Conservation (phyloP, 75 land plant species). For the Cunninghamia lanceolata region DNA sequence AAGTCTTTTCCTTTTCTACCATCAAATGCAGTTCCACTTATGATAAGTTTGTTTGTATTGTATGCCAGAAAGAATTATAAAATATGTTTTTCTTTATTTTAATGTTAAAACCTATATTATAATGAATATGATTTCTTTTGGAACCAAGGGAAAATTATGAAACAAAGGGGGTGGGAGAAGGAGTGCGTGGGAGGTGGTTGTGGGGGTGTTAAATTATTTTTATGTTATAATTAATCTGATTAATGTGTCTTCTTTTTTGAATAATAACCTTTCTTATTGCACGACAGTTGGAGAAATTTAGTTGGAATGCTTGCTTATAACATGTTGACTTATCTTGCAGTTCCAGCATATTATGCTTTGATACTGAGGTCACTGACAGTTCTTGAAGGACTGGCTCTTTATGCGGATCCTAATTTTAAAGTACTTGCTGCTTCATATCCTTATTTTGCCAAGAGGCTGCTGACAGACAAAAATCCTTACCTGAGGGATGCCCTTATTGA, state of each 20-base stretch:
- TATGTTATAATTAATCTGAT: background rate
- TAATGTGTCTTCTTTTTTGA: background rate
- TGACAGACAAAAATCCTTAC: constrained; percentile 97
- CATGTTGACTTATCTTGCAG: constrained; percentile 35
- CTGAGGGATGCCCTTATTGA: constrained; percentile 96
- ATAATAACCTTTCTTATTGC: background rate
- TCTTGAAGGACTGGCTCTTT: constrained; percentile 93
- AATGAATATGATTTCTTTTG: background rate
- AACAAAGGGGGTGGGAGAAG: too few relatives aligned
- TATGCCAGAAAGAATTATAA: background rate
- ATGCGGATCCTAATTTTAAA: constrained; percentile 96
- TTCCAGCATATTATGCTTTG: constrained; percentile 97
- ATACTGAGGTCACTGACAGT: constrained; percentile 96
- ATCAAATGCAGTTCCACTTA: constrained; percentile 1
- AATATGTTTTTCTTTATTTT: background rate
- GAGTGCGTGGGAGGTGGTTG: too few relatives aligned
- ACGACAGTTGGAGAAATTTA: background rate
- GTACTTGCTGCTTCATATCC: constrained; percentile 98
- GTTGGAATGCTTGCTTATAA: background rate
- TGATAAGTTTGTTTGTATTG: background rate
- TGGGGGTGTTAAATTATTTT: background rate
- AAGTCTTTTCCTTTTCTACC: background rate
- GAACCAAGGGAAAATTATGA: too few relatives aligned
- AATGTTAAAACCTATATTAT: too few relatives aligned
- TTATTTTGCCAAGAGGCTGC: constrained; percentile 96